Conservation (phyloP, 441 rosid genomes). For the Adansonia rubrostipa region DNA sequence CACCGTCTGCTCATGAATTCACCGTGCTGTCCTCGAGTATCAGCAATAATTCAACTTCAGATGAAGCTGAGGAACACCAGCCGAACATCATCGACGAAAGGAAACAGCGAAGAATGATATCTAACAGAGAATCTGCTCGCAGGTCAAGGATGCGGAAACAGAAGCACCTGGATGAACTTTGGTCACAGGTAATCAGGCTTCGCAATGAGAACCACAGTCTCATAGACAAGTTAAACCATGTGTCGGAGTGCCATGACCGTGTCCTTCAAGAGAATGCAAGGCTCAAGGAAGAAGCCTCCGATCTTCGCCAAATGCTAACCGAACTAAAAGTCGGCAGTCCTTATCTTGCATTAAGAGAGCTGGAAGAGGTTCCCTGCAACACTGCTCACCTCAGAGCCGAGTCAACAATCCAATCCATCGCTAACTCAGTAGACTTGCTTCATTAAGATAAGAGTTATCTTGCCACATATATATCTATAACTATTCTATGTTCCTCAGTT, state of each 20-base stretch:
- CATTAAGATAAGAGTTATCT: slow-evolving; percentile 34
- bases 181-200: slow-evolving; percentile 71
- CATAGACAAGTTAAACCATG: slow-evolving; percentile 65
- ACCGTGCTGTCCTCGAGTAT: slow-evolving; percentile 43
- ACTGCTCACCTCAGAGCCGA: slow-evolving; percentile 51
- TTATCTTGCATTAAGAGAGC: slow-evolving; percentile 46
- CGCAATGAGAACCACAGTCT: slow-evolving; percentile 65
- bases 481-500: slow-evolving; percentile 22
- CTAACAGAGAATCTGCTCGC: slow-evolving; percentile 78
- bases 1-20: slow-evolving; percentile 42
- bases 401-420: slow-evolving; percentile 45
- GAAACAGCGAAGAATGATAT: slow-evolving; percentile 73
- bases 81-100: slow-evolving; percentile 65
- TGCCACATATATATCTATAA: slow-evolving; percentile 10
- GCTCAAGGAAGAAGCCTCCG: slow-evolving; percentile 83
- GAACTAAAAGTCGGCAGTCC: slow-evolving; percentile 59
- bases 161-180: slow-evolving; percentile 77
- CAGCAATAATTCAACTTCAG: slow-evolving; percentile 80
- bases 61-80: slow-evolving; percentile 79
- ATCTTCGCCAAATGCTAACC: slow-evolving; percentile 66
- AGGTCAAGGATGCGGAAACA: slow-evolving; percentile 83
- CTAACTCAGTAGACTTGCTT: slow-evolving; percentile 51
- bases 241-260: slow-evolving; percentile 60
- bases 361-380: slow-evolving; percentile 52
- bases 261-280: slow-evolving; percentile 68